These are phyloP conservation scores for Daldinia sp. DNA, from an alignment of 2,329 filamentous ascomycete genomes.

Conservation along the genomic window DNA sequence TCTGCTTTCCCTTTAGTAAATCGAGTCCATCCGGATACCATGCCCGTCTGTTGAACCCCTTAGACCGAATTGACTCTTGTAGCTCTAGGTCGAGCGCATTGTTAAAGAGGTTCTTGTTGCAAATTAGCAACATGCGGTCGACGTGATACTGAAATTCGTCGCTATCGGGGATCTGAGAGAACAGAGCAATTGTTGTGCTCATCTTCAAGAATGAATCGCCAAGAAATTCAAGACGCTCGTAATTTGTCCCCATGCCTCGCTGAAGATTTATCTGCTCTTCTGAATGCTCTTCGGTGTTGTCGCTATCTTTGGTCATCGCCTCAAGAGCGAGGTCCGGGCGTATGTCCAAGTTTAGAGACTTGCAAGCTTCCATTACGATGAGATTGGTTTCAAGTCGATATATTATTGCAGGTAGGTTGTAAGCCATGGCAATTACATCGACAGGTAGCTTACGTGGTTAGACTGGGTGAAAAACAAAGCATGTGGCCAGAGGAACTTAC, in stretches of 20 bases:
- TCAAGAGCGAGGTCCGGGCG: constrained; percentile 80
- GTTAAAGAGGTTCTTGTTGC: constrained; percentile 90
- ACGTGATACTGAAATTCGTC: constrained; percentile 92
- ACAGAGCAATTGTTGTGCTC: constrained; percentile 90
- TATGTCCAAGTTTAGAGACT: constrained; percentile 72
- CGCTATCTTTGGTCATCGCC: constrained; percentile 91
- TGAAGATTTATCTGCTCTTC: constrained; percentile 79
- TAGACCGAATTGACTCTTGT: constrained; percentile 84
- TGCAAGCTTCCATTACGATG: constrained; percentile 81
- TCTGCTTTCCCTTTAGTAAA: constrained; percentile 78
- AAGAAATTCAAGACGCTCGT: constrained; percentile 92
- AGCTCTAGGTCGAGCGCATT: constrained; percentile 75
- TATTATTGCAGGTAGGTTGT: constrained; percentile 85
- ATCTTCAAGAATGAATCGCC: constrained; percentile 97
- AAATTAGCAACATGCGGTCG: constrained; percentile 88
- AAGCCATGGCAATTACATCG: constrained; percentile 76
- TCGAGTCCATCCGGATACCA: constrained; percentile 91
- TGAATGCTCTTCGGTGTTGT: constrained; percentile 81
- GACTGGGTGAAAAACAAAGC: constrained; percentile 6
- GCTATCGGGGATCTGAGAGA: constrained; percentile 78
- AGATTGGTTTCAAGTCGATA: constrained; percentile 85
- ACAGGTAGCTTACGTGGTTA: constrained; percentile 69
- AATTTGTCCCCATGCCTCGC: constrained; percentile 91
- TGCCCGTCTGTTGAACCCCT: constrained; percentile 80
- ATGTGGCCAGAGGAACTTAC: constrained; percentile 61